Conservation (phyloP, 192 early-diverging fungal genomes). For the Paraglomus brasilianum region DNA sequence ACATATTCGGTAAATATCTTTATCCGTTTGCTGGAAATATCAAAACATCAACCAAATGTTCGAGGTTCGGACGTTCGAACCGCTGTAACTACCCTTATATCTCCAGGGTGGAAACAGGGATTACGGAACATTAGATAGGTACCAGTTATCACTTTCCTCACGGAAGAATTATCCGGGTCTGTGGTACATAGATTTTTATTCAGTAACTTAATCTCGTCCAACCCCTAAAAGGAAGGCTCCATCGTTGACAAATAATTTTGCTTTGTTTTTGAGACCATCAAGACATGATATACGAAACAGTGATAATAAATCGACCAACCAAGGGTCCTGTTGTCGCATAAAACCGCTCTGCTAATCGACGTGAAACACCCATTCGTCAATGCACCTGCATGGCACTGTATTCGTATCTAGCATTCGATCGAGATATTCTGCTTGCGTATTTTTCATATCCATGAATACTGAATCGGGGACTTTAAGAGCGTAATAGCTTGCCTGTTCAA, state of each 20-base stretch:
- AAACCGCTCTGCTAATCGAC: conserved; percentile 47
- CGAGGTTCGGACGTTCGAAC: conserved; percentile 49
- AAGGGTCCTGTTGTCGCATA: conserved; percentile 42
- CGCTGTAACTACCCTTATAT: conserved; percentile 56
- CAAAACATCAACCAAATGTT: conserved; percentile 62
- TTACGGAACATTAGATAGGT: conserved; percentile 50
- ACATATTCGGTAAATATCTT: conserved; percentile 71
- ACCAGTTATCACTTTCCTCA: conserved; percentile 38
- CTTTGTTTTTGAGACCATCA: conserved; percentile 50
- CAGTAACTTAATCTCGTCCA: conserved; percentile 49
- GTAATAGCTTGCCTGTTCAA: conserved; percentile 69
- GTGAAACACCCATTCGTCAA: conserved; percentile 46
- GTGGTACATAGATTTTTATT: conserved; percentile 48
- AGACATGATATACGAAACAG: conserved; percentile 47
- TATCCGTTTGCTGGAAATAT: conserved; percentile 69
- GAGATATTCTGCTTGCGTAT: conserved; percentile 39
- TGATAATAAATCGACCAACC: conserved; percentile 43
- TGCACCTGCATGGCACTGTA: conserved; percentile 36
- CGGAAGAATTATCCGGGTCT: conserved; percentile 24
- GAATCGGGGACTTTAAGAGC: conserved; percentile 58
- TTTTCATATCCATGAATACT: conserved; percentile 53
- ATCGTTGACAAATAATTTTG: conserved; percentile 51
- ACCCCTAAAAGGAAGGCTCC: conserved; percentile 60
- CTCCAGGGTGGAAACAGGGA: conserved; percentile 71
- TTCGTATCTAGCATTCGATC: conserved; percentile 41